Evolutionary conservation across 768 basidiomycete genomes (phyloP), one percentile per base, ranked within the genome.

Genomic region (Lactarius evosmus): DNA sequence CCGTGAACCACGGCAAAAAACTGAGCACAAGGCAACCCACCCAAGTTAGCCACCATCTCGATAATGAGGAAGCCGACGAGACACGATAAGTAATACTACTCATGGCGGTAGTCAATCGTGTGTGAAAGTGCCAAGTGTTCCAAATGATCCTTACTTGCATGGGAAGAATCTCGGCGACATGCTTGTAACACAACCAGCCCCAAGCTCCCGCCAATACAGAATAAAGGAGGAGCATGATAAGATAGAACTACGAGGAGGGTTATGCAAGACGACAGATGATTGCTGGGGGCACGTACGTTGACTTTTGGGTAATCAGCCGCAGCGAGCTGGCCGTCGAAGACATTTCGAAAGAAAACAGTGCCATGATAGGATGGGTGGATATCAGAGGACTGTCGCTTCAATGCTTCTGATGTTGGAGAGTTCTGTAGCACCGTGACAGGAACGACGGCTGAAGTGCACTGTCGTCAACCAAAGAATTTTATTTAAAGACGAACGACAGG

Each of bases 301-400:
- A 98, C 91, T 85, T 98, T 98, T 12, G 97, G 97, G 75, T 98
- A 97, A 73, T 99, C 97, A 6, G 91, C 83, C 7, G 95, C 95
- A 14, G 96, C 84, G 25, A 99, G 80, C 72, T 90, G 85, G 22
- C 97, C 97, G 30, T 88, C 79, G 72, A 98, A 98, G 2, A 81
- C 85, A 74, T 97, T 98, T 69, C 81, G 83, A 80, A 99, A 98
- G 52, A 90, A 77, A 40, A 98, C 89, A 36, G 78, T 76, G 16
- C 94, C 95, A 11, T 79, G 77, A 74, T 94, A 98, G 22, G 81
- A 79, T 29, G 94, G 88, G 71, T 97, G 95, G 67, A 83, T 75
- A 71, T 84, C 82, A 63, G 83, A 80, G 56, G 76, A 68, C 27
- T 79, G 77, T 66, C 74, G 73, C 57, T 59, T 32, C 54, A 68